Conservation (phyloP, 2,329 filamentous ascomycete genomes). For the Anthostomella pinea region DNA sequence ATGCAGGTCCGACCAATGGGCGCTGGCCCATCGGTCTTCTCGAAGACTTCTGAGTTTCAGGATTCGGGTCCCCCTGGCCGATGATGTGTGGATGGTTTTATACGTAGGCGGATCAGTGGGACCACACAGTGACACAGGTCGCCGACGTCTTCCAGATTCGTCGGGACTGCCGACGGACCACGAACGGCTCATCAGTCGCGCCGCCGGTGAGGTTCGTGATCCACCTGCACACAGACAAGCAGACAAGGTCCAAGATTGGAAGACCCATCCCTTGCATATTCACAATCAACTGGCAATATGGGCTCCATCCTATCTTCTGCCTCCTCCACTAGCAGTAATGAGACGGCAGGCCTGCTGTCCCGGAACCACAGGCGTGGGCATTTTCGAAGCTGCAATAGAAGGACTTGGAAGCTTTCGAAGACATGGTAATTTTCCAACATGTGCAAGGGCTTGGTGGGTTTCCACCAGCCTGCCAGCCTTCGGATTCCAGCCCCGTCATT, state of each 20-base stretch:
- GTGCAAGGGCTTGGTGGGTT: no score
- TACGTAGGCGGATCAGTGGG: not conserved
- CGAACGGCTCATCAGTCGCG: no score
- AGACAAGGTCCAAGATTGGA: not conserved
- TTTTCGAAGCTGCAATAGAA: constrained; percentile 6
- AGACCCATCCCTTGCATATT: constrained; percentile 1
- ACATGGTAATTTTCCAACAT: not conserved
- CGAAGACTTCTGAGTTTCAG: constrained; percentile 23
- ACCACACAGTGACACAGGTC: not conserved
- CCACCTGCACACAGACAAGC: not conserved
- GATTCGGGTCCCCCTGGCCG: not conserved
- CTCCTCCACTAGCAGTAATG: not conserved
- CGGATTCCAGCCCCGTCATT: not conserved
- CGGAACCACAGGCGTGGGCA: constrained; percentile 2
- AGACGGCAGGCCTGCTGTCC: not conserved
- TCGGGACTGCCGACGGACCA: no score
- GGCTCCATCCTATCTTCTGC: not conserved
- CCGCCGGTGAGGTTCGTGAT: no score
- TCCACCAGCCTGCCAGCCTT: not conserved
- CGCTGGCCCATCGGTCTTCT: constrained; percentile 23
- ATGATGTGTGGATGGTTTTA: not conserved
- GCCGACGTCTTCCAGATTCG: not conserved
- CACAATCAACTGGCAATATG: not conserved
- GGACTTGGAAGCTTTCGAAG: constrained; percentile 4
- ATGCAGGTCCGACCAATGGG: constrained; percentile 25